phyloP scores from a whole-genome alignment of 2,329 filamentous ascomycete genomes.

The Claviceps pusilla region DNA sequence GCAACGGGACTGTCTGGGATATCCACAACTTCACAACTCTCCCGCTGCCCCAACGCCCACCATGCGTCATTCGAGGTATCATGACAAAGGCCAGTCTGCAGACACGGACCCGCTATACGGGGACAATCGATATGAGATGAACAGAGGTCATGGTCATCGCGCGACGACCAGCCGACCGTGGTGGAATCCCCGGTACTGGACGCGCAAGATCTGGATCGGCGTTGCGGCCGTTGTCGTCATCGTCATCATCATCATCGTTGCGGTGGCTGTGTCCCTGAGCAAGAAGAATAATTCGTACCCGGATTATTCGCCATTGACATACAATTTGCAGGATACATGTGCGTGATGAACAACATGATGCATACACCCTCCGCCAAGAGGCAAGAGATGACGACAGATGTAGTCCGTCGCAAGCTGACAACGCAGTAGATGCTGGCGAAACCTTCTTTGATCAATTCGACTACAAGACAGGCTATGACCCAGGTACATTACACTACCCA shows the following conservation, averaged over 20 bases:
- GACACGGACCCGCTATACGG: constrained; percentile 15
- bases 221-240: constrained; percentile 25
- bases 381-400: neutral
- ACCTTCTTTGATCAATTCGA: constrained; percentile 41
- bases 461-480: constrained; percentile 36
- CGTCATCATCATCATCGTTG: constrained; percentile 32
- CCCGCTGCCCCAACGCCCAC: neutral
- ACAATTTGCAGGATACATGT: constrained; percentile 35
- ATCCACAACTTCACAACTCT: no score
- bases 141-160: constrained; percentile 9
- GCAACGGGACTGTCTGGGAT: no score
- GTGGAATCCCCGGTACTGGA: constrained; percentile 39
- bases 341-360: constrained; percentile 10
- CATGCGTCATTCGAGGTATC: constrained; percentile 2
- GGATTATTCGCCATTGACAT: constrained; percentile 31
- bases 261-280: constrained; percentile 26
- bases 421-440: constrained; percentile 28
- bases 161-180: constrained; percentile 16
- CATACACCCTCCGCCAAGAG: no score
- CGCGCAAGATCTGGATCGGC: constrained; percentile 33
- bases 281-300: constrained; percentile 29
- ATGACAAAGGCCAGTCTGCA: constrained; percentile 10
- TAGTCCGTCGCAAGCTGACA: neutral
- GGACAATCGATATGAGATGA: constrained; percentile 12
- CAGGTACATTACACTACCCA: constrained; percentile 18